These are phyloP conservation scores for Ramaria sp. DNA, from an alignment of 768 basidiomycete species.

Conservation along the genomic window DNA sequence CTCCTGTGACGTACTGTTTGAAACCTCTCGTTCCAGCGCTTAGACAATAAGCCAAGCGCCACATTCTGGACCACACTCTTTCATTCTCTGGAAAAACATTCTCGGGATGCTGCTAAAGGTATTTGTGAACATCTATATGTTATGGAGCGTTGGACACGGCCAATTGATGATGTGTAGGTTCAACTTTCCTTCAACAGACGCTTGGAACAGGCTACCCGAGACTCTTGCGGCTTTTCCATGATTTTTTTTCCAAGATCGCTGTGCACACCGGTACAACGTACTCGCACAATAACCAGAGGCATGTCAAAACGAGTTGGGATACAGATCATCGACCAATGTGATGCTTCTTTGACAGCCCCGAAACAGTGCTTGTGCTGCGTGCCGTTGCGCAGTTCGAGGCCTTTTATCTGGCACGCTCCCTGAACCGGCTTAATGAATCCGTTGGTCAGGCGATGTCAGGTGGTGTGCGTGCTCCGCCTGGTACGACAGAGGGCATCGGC, in stretches of 20 bases:
- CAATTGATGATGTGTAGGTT: slow-evolving; percentile 37
- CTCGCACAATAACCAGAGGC: slow-evolving; percentile 78
- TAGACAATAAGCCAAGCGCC: slow-evolving; percentile 87
- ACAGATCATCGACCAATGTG: neutral
- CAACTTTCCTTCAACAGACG: slow-evolving; percentile 85
- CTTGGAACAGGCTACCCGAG: slow-evolving; percentile 79
- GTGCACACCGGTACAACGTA: slow-evolving; percentile 95
- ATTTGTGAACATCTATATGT: slow-evolving; percentile 5
- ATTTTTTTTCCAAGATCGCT: slow-evolving; percentile 92
- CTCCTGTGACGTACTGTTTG: neutral
- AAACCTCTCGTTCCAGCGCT: slow-evolving; percentile 32
- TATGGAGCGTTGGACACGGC: neutral
- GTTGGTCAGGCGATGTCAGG: slow-evolving; percentile 69
- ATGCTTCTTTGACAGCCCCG: slow-evolving; percentile 48
- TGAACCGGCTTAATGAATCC: slow-evolving; percentile 74
- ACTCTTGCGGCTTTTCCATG: slow-evolving; percentile 85
- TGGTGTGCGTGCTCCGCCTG: slow-evolving; percentile 60
- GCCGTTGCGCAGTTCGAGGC: slow-evolving; percentile 77
- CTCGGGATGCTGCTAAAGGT: slow-evolving; percentile 77
- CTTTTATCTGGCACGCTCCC: slow-evolving; percentile 78
- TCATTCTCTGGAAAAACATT: slow-evolving; percentile 70
- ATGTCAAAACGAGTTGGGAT: slow-evolving; percentile 6
- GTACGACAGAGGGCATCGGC: slow-evolving; percentile 63
- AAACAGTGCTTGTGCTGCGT: slow-evolving; percentile 81
- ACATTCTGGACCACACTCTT: slow-evolving; percentile 85